Evolutionary conservation across 768 basidiomycete genomes (phyloP).

Genomic region (Termitomyces sp.): DNA sequence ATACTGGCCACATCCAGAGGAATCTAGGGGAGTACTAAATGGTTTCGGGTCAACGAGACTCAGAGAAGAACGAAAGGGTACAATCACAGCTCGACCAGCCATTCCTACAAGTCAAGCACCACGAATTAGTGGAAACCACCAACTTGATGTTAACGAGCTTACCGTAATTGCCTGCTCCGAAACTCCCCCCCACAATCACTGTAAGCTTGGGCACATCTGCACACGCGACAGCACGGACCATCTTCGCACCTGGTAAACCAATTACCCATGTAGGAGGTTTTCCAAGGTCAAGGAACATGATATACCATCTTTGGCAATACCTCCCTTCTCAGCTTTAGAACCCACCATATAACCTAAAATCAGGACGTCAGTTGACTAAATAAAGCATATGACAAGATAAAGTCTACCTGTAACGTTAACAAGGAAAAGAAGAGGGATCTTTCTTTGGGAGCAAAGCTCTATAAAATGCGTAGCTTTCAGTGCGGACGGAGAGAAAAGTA

Average conservation of each 20-base stretch:
- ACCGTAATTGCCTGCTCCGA: conserved; percentile 96
- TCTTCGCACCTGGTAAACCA: conserved; percentile 63
- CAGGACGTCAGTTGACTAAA: conserved; percentile 6
- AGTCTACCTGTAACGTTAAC: conserved; percentile 84
- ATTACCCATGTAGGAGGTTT: not conserved
- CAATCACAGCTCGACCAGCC: conserved; percentile 84
- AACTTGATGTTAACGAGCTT: conserved; percentile 13
- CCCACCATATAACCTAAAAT: conserved; percentile 86
- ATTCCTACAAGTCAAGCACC: conserved; percentile 51
- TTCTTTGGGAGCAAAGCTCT: conserved; percentile 86
- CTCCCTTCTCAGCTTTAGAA: conserved; percentile 89
- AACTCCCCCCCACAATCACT: conserved; percentile 88
- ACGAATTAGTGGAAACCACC: not conserved
- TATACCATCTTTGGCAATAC: conserved; percentile 87
- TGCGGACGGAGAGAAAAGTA: conserved; percentile 90
- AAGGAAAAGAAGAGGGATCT: conserved; percentile 86
- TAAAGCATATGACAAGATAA: not conserved
- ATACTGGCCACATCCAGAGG: conserved; percentile 97
- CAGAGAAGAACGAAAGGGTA: not conserved
- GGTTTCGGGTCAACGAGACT: conserved; percentile 1
- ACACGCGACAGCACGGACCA: conserved; percentile 93
- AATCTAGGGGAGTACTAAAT: conserved; percentile 86
- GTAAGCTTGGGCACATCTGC: conserved; percentile 94
- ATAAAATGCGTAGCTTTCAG: conserved; percentile 95
- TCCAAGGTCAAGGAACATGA: not conserved